Percentiles rank a stretch among this genome's conserved stretches.
phyloP scores from a whole-genome alignment of 2,329 filamentous ascomycete genomes.

The Xylaria sp. region DNA sequence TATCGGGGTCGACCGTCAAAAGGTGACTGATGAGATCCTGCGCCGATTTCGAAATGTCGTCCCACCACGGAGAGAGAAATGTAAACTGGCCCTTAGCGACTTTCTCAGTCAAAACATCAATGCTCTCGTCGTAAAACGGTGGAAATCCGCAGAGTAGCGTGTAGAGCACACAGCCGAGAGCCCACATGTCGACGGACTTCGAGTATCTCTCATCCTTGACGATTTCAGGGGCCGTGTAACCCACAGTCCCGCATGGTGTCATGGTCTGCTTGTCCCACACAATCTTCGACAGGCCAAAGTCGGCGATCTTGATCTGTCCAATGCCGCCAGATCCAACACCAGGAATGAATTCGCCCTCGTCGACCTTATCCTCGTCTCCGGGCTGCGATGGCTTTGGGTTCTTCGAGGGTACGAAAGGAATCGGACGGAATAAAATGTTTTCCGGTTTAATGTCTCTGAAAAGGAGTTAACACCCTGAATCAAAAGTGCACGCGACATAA shows the following conservation, averaged over 20 bases:
- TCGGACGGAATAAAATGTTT: slow-evolving; percentile 89
- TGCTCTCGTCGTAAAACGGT: slow-evolving; percentile 97
- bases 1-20: slow-evolving; percentile 88
- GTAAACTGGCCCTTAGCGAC: slow-evolving; percentile 95
- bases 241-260: slow-evolving; percentile 98
- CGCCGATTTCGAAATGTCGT: slow-evolving; percentile 91
- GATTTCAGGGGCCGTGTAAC: slow-evolving; percentile 96
- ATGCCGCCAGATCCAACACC: slow-evolving; percentile 85
- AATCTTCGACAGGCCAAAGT: slow-evolving; percentile 95
- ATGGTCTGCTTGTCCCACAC: slow-evolving; percentile 98
- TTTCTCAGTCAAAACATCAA: slow-evolving; percentile 94
- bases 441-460: slow-evolving; percentile 94
- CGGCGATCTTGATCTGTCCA: slow-evolving; percentile 92
- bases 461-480: not conserved
- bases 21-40: slow-evolving; percentile 93
- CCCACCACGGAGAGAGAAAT: slow-evolving; percentile 98
- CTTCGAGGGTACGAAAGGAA: slow-evolving; percentile 73
- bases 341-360: slow-evolving; percentile 86
- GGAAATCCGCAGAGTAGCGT: slow-evolving; percentile 96
- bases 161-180: slow-evolving; percentile 91
- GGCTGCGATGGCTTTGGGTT: slow-evolving; percentile 73
- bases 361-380: slow-evolving; percentile 94
- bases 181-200: slow-evolving; percentile 99
- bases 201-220: slow-evolving; percentile 99
- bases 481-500: not conserved